A percentile compares a stretch with the other conserved stretches of the same genome.
phyloP scores from a whole-genome alignment of 1,139 yeast genomes.

The Pichiaceae sp. region DNA sequence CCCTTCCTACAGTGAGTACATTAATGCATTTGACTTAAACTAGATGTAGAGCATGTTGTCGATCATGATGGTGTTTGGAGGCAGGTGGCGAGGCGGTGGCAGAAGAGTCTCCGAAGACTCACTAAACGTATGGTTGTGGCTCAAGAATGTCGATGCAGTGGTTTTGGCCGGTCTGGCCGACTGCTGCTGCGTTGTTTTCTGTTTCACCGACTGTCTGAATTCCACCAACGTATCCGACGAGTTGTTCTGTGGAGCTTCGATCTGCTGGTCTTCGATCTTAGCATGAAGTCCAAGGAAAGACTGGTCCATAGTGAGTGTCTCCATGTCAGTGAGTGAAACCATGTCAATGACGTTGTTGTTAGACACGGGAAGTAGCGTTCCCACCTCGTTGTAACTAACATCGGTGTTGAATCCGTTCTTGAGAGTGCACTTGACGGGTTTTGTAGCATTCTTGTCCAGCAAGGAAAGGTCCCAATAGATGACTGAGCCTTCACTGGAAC shows the following conservation, averaged over 20 bases:
- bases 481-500: constrained; percentile 64
- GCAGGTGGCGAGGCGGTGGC: not conserved
- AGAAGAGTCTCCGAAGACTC: not conserved
- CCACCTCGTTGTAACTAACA: constrained; percentile 38
- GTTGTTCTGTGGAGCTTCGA: not conserved
- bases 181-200: too few relatives aligned
- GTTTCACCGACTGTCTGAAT: too few relatives aligned
- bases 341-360: constrained; percentile 39
- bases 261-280: not conserved
- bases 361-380: constrained; percentile 53
- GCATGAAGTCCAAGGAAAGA: constrained; percentile 46
- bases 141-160: not conserved
- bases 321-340: constrained; percentile 6
- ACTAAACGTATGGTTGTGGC: not conserved
- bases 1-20: constrained; percentile 11
- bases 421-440: constrained; percentile 19
- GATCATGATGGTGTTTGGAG: not conserved
- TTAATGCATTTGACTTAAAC: too few relatives aligned
- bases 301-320: constrained; percentile 43
- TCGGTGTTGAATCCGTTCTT: constrained; percentile 28
- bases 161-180: too few relatives aligned
- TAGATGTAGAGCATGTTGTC: not conserved
- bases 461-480: constrained; percentile 57
- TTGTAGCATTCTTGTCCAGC: constrained; percentile 3
- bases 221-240: not conserved